Conservation (phyloP, 2,329 filamentous ascomycete species). For the Stachybotrys chlorohalonatus region DNA sequence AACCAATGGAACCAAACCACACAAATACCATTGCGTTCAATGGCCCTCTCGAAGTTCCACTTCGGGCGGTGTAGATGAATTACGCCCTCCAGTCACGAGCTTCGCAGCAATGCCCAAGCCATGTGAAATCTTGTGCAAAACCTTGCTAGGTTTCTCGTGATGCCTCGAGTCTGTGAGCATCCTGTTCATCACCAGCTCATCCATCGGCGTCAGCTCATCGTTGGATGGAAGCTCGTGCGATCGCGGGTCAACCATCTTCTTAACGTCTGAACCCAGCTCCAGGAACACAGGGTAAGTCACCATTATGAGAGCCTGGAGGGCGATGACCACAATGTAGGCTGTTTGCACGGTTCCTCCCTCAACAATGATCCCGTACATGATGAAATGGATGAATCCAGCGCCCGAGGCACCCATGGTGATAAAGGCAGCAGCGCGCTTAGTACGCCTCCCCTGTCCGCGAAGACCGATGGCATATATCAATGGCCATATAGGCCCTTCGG, state of each 20-base stretch:
- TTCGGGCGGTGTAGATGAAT: not conserved
- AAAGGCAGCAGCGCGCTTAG: constrained; percentile 68
- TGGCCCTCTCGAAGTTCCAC: not conserved
- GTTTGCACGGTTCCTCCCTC: constrained; percentile 50
- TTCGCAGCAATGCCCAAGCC: not conserved
- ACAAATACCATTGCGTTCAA: not conserved
- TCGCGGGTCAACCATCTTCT: constrained; percentile 29
- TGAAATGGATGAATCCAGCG: constrained; percentile 65
- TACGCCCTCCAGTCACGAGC: not conserved
- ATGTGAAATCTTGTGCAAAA: not conserved
- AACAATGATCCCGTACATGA: constrained; percentile 59
- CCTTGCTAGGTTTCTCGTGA: not conserved
- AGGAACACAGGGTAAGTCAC: constrained; percentile 40
- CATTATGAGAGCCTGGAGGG: constrained; percentile 35
- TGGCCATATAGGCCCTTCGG: constrained; percentile 75
- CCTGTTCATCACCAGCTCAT: constrained; percentile 1
- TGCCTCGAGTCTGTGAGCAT: not conserved
- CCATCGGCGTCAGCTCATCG: not conserved
- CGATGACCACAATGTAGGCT: constrained; percentile 55
- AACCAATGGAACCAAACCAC: not conserved
- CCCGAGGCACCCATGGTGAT: constrained; percentile 70
- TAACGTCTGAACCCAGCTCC: constrained; percentile 35
- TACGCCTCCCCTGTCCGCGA: constrained; percentile 69
- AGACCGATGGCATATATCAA: constrained; percentile 74
- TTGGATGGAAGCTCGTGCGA: not conserved